Base-by-base conservation (phyloP, 1,284 basidiomycete species). In the Phlebopus sp. region DNA sequence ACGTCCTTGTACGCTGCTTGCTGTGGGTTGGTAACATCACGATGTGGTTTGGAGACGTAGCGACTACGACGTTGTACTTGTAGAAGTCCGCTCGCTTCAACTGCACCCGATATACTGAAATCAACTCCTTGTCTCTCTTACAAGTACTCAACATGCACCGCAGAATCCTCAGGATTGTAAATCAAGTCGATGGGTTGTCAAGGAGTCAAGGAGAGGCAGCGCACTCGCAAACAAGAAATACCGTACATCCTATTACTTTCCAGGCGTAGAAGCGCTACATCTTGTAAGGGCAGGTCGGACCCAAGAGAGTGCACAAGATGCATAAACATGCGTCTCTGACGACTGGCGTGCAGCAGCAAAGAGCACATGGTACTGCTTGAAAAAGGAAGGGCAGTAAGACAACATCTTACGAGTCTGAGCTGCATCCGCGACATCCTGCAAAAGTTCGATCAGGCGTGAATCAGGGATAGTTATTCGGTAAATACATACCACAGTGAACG, bases 401-500 rank as follows among this genome's bases (percentile, higher is more conserved):
- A 17, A 66, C 68, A 29, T 66, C 76, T 52, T 25, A 90, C 37
- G 86, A 89, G 62, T 90, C 88, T n/a, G 87, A 90, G 63, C 86
- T 90, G 59, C 88, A 90, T 15, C 88, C 87, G 55, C 84, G 82
- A 60, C 88, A 90, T 23, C 87, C 88, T 90, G 36, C 18, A 44
- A 32, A 32, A 38, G 46, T 47, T 40, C 46, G 3, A 31, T 53
- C 37, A 49, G 49, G 21, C 27, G 53, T 29, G 48, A 47, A 55
- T 35, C 18, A 17, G 21, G 14, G 19, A 49, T 11, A 50, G 25
- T 17, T 19, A 17, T 19, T 13, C 10, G 7, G 10, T 5, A 35
- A 46, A 35, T 18, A 82, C 91, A 56, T 63, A 95, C 94, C 95
- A 69, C 95, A 98, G 66, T 97, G 93, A 42, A 91, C 90, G 70